Evolutionary conservation across 768 basidiomycete species (phyloP).

Genomic region (Pleurotus citrinopileatus): DNA sequence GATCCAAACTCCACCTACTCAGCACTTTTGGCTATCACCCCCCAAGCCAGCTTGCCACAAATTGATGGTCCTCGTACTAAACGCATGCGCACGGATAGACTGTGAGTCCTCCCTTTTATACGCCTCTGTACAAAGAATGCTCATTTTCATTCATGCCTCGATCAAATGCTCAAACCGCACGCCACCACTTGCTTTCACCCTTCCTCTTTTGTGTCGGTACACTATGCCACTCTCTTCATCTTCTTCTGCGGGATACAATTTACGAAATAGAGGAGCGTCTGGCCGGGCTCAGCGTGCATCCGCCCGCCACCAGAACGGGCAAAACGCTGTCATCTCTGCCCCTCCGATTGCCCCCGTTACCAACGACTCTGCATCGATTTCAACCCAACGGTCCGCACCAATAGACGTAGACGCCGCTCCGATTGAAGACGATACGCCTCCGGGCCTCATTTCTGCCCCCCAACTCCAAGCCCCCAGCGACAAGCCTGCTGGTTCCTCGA

Average conservation of each 20-base stretch:
- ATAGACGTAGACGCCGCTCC: constrained; percentile 48
- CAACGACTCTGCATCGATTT: constrained; percentile 35
- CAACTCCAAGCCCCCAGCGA: constrained; percentile 39
- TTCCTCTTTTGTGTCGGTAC: neutral
- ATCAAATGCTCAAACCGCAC: constrained; percentile 21
- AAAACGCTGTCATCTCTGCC: constrained; percentile 27
- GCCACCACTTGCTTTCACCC: constrained; percentile 12
- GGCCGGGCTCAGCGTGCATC: constrained; percentile 74
- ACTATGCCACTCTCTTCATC: neutral
- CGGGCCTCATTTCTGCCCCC: constrained; percentile 66
- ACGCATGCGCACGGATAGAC: constrained; percentile 70
- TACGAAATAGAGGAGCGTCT: constrained; percentile 44
- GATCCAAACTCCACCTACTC: constrained; percentile 91
- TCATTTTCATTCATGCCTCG: constrained; percentile 17
- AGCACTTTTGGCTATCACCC: constrained; percentile 66
- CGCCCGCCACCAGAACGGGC: constrained; percentile 60
- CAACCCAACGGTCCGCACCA: constrained; percentile 37
- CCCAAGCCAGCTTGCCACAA: constrained; percentile 50
- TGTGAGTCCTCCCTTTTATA: constrained; percentile 44
- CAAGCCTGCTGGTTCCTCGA: constrained; percentile 20
- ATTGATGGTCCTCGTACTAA: constrained; percentile 68
- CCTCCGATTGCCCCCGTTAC: constrained; percentile 33
- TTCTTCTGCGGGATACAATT: constrained; percentile 3
- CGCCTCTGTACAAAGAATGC: neutral
- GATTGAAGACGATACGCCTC: constrained; percentile 56